Evolutionary conservation across 441 rosid species (phyloP), one percentile per base, ranked within the genome.

Genomic region (Aleurites moluccanus): DNA sequence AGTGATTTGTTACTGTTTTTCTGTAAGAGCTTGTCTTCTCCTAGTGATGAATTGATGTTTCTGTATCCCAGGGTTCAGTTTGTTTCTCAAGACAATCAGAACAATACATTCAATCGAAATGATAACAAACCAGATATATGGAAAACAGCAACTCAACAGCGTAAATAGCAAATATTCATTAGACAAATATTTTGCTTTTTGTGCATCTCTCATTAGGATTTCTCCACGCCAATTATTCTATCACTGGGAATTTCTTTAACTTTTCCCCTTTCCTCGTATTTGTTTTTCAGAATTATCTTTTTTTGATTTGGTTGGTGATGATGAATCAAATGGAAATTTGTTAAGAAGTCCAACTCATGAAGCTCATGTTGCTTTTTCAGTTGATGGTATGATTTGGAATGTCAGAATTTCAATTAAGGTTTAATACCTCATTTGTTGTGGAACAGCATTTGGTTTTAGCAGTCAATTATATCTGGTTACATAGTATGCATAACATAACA

Each of bases 341-440:
- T 85, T 82, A 74, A 77, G 67, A 70, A 66, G 67, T 83, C 84
- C 85, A 69, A 82, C 73, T 63, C 79, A 73, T 75, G 98, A 94
- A 81, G 80, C 88, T 76, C 93, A 94, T 79, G 89, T 86, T 81
- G 93, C 97, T 62, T 90, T 94, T 83, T 90, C 98, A 84, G 86
- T 92, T 65, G 88, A 89, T 82, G 98, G 98, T 94, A 88, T 69
- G 74, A 30, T 60, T 63, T 67, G 35, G 40, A 65, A 6, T 42
- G n/a, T 33, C 47, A 49, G 25, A 73, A 57, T 59, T 63, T 60
- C 11, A 63, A 61, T 59, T 33, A 23, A 40, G 55, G 27, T 63
- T 62, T 27, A 63, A 55, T 63, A 47, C 27, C 52, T 65, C 50
- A 30, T 8, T 53, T 62, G 16, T 75, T 27, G 33, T 73, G 57